Evolutionary conservation across 2,329 filamentous ascomycete genomes (phyloP), one percentile per base, ranked within the genome.

Genomic region (Ceratocystis smalleyi): DNA sequence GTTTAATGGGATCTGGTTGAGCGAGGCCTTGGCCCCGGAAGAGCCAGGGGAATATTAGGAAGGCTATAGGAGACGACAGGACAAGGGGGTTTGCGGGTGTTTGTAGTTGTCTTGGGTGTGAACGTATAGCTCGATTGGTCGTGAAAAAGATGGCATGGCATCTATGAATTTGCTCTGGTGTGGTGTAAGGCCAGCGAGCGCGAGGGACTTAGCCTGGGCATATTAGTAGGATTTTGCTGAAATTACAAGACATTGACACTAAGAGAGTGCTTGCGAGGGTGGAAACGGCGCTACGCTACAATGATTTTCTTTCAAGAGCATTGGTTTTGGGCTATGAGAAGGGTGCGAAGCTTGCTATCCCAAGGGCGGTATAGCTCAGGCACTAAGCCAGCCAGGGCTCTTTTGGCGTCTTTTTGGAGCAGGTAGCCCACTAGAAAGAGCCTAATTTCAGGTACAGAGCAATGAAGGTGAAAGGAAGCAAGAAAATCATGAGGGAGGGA

Each of bases 1-100:
- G 62, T 64, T 66, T 64, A 64, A 63, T 66, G 61, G 61, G 64
- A 66, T 63, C 61, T 61, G 62, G 47, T 15, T 55, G 61, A 54
- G 43, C 61, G 61, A 63, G 54, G 61, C 64, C 43, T 63, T 64
- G 45, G 54, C 57, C 43, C 43, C 51, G 60, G 19, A 59, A 49
- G 32, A 32, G 35, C 27, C 59, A 61, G 59, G 64, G 64, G 59
- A 61, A 6, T 47, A 40, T 19, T 17, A 54, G 17, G 17, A 60
- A 49, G 15, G 49, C 57, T 45, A 61, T 61, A 45, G 17, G 59
- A 49, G 24, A 61, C 8, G 27, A 61, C 35, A 61, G 59, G 40
- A 35, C 5, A 22, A 54, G 27, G 40, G 27, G 22, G 47, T 12
- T 59, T 17, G 59, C 43, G 30, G 24, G 32, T 35, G 30, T 59